Evolutionary conservation across 257 asterid species (phyloP).

Genomic region (Henckelia pumila): DNA sequence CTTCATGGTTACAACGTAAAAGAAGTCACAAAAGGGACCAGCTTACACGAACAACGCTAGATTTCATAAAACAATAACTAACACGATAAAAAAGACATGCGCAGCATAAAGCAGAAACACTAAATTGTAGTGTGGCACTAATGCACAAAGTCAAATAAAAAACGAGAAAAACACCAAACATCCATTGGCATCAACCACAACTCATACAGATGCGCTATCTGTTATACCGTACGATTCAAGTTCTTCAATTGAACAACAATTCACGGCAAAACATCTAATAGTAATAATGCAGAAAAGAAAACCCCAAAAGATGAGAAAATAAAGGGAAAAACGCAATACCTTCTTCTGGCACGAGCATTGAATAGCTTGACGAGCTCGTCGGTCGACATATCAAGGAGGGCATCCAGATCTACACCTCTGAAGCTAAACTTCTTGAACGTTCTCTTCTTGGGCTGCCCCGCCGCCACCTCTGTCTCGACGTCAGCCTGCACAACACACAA

Average conservation of each 20-base stretch:
- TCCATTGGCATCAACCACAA: neutral
- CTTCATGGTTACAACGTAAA: neutral
- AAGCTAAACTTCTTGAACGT: constrained; percentile 85
- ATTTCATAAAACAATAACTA: neutral
- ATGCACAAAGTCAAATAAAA: too few relatives aligned
- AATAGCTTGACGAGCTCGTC: constrained; percentile 87
- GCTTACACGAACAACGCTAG: neutral
- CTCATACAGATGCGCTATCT: neutral
- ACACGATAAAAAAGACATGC: too few relatives aligned
- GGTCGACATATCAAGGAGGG: constrained; percentile 80
- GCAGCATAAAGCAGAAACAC: too few relatives aligned
- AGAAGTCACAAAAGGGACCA: neutral
- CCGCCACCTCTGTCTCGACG: constrained; percentile 51
- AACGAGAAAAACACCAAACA: too few relatives aligned
- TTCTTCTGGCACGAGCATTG: constrained; percentile 69
- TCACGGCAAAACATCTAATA: neutral
- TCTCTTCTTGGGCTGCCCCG: constrained; percentile 75
- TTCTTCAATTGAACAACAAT: neutral
- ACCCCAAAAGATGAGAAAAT: neutral
- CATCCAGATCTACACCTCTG: constrained; percentile 89
- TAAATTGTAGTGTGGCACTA: too few relatives aligned
- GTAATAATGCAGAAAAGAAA: neutral
- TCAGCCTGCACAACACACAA: constrained; percentile 25
- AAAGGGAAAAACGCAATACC: constrained; percentile 29
- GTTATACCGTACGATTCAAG: neutral